A percentile compares a stretch with the other conserved stretches of the same genome.
Evolutionary conservation across 225 moss, liverwort and hornwort species (phyloP).

Genomic region (Straminergon stramineum): DNA sequence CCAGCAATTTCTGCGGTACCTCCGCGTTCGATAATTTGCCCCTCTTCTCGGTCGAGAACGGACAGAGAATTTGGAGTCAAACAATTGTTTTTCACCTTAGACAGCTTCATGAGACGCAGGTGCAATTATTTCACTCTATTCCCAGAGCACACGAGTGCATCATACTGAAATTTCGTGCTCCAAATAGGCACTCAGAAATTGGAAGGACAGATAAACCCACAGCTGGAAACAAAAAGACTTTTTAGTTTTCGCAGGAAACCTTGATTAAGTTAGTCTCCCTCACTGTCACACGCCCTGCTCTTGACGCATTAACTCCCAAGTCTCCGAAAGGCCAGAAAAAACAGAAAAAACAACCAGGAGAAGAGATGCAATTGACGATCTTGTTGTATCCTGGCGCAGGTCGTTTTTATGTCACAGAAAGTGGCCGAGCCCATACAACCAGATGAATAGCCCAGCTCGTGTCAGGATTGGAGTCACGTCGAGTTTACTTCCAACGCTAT

Average conservation of each 20-base stretch:
- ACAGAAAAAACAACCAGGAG: not conserved
- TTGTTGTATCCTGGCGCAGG: conserved; percentile 6
- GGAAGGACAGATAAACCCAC: conserved; percentile 25
- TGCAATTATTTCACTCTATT: not conserved
- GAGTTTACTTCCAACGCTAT: not conserved
- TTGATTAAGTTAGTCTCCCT: not conserved
- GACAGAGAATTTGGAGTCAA: not conserved
- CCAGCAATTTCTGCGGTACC: not conserved
- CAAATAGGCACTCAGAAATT: not conserved
- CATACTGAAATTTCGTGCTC: not conserved
- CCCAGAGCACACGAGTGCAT: not conserved
- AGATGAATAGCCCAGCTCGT: conserved; percentile 14
- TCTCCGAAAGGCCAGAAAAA: not conserved
- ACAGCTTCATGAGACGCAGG: conserved; percentile 11
- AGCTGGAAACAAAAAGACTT: conserved; percentile 9
- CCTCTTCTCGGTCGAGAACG: not conserved
- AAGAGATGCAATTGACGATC: not conserved
- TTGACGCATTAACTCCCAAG: not conserved
- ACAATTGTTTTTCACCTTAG: not conserved
- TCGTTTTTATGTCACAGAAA: conserved; percentile 1
- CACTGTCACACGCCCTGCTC: not conserved
- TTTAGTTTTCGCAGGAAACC: not conserved
- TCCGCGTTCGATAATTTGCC: not conserved
- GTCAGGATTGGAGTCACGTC: not conserved
- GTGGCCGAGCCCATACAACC: not conserved